Conservation (phyloP, 2,329 filamentous ascomycete genomes). For the Aspergillus sojae region DNA sequence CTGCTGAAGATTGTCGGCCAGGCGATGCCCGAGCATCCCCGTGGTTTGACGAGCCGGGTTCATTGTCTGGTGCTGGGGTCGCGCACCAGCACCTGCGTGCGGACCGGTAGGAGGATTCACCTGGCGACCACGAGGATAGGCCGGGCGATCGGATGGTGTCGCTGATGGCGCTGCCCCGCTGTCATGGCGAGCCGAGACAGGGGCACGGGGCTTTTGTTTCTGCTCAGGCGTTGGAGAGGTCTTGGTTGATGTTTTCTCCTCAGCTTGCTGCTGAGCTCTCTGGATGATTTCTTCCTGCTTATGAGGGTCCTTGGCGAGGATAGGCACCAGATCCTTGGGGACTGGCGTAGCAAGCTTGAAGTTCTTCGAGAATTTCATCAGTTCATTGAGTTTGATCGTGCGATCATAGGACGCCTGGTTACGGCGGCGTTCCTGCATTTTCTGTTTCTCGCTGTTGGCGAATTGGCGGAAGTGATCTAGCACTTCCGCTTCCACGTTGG, state of each 20-base stretch:
- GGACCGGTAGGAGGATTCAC: slow-evolving; percentile 51
- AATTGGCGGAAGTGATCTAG: slow-evolving; percentile 67
- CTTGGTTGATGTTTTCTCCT: slow-evolving; percentile 56
- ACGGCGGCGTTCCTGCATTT: slow-evolving; percentile 60
- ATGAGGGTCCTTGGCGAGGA: slow-evolving; percentile 92
- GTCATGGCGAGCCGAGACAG: slow-evolving; percentile 52
- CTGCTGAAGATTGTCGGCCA: slow-evolving; percentile 56
- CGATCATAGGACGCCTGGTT: slow-evolving; percentile 70
- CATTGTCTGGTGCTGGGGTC: slow-evolving; percentile 46
- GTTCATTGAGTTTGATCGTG: slow-evolving; percentile 86
- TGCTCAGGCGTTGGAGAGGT: slow-evolving; percentile 48
- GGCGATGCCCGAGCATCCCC: slow-evolving; percentile 53
- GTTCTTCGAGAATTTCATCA: slow-evolving; percentile 90
- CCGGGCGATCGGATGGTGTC: slow-evolving; percentile 51
- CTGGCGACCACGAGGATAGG: slow-evolving; percentile 50
- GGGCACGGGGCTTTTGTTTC: slow-evolving; percentile 53
- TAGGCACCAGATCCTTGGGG: slow-evolving; percentile 86
- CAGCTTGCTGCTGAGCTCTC: slow-evolving; percentile 76
- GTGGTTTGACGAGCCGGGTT: slow-evolving; percentile 46
- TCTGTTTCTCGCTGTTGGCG: slow-evolving; percentile 63
- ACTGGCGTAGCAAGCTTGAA: slow-evolving; percentile 96
- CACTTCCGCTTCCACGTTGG: slow-evolving; percentile 63
- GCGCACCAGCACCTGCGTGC: slow-evolving; percentile 44
- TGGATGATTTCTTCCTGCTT: slow-evolving; percentile 94
- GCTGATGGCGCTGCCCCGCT: slow-evolving; percentile 38